Percentiles rank a stretch among this genome's conserved stretches.
phyloP scores from a whole-genome alignment of 352 stramenopile species.

The Phytophthora citricola region DNA sequence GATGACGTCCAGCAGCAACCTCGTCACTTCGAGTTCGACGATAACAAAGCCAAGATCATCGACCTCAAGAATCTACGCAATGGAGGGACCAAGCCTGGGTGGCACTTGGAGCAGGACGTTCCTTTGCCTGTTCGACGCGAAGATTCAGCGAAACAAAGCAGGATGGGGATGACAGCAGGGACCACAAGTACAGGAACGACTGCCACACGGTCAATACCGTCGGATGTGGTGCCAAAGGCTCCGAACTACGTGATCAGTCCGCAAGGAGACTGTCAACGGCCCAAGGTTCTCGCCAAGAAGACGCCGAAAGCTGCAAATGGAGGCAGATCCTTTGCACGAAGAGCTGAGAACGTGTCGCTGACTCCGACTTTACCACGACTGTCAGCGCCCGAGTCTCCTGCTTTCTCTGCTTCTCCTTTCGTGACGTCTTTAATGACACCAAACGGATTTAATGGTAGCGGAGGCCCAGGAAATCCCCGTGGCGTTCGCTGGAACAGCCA shows the following conservation, averaged over 20 bases:
- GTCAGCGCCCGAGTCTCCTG: slow-evolving; percentile 27
- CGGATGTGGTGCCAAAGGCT: slow-evolving; percentile 14
- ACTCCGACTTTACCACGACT: slow-evolving; percentile 37
- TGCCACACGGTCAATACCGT: slow-evolving; percentile 31
- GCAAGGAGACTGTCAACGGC: not conserved
- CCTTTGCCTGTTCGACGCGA: slow-evolving; percentile 12
- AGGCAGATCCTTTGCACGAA: slow-evolving; percentile 11
- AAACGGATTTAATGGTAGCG: slow-evolving; percentile 20
- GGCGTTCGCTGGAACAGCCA: slow-evolving; percentile 22
- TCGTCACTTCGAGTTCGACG: slow-evolving; percentile 16
- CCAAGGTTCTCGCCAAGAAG: slow-evolving; percentile 10
- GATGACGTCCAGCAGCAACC: slow-evolving; percentile 25
- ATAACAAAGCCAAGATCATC: slow-evolving; percentile 38
- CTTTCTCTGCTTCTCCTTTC: slow-evolving; percentile 35
- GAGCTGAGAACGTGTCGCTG: slow-evolving; percentile 34
- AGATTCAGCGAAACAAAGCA: slow-evolving; percentile 7
- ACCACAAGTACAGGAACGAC: slow-evolving; percentile 31
- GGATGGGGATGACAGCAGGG: slow-evolving; percentile 21
- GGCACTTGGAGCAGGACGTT: slow-evolving; percentile 11
- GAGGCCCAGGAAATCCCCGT: slow-evolving; percentile 16
- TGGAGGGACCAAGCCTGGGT: slow-evolving; percentile 16
- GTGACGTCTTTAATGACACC: slow-evolving; percentile 14
- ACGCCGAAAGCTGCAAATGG: slow-evolving; percentile 6
- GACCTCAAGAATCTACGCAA: slow-evolving; percentile 38
- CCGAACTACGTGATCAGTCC: slow-evolving; percentile 27